A percentile compares a stretch with the other conserved stretches of the same genome.
Conservation (phyloP, 345 rosid genomes). For the Rhodomyrtus tomentosa region DNA sequence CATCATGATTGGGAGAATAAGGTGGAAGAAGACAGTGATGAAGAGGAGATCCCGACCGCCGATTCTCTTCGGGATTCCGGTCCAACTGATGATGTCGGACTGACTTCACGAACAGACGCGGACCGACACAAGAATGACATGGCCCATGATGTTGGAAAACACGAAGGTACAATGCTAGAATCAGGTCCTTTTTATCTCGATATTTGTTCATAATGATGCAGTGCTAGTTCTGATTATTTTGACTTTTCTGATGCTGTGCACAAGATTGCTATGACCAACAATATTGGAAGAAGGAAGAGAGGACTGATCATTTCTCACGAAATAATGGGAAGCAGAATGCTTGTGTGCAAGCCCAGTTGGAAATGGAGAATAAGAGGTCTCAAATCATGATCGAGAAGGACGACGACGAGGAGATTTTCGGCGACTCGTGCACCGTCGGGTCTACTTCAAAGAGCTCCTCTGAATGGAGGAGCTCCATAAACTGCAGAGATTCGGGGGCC, state of each 20-base stretch:
- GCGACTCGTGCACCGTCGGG: constrained; percentile 75
- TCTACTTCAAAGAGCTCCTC: constrained; percentile 99
- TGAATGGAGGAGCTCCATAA: constrained; percentile 93
- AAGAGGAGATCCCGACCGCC: not conserved
- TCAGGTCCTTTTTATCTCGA: not conserved
- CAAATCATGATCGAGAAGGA: not conserved
- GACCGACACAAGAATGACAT: not conserved
- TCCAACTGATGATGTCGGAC: not conserved
- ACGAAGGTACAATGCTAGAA: not conserved
- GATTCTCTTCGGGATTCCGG: not conserved
- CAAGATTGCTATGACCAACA: not conserved
- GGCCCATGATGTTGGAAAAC: not conserved
- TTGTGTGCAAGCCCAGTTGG: not conserved
- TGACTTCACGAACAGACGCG: not conserved
- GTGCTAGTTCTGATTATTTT: not conserved
- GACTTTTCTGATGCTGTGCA: not conserved
- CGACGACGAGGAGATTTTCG: constrained; percentile 28
- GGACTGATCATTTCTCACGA: not conserved
- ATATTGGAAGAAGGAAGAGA: not conserved
- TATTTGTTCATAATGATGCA: not conserved
- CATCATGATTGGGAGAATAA: not conserved
- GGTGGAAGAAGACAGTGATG: not conserved
- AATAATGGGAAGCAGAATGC: not conserved
- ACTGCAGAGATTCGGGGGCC: constrained; percentile 45
- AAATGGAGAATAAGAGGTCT: not conserved